Evolutionary conservation across 2,329 filamentous ascomycete species (phyloP), one percentile per base, ranked within the genome.

Genomic region (Colletotrichum phormii): DNA sequence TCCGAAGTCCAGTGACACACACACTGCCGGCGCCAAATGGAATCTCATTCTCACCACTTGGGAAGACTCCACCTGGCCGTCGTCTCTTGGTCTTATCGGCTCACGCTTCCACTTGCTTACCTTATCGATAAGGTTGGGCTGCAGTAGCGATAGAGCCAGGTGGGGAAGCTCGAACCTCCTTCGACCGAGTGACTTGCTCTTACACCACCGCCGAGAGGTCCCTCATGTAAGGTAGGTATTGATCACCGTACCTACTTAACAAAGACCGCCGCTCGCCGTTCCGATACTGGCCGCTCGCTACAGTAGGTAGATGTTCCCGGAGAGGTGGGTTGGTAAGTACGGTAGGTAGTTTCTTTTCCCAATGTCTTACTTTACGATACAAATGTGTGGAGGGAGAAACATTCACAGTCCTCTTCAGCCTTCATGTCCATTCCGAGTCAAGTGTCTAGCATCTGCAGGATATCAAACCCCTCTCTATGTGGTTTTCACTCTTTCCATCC

Each of bases 31-130:
- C 60, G 60, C 61, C 61, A 29, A 53, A 42, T 42, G 15, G 37
- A 18, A 42, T 29, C 26, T 29, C 26, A 29, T 24, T 26, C 37
- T 35, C 31, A 49, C 13, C 22, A 4, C 35, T 15, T 13, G 24
- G 15, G 26, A 58, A 53, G 22, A 22, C 18, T 18, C 54, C 63
- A 64, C 63, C 33, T 18, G 26, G 58, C 55, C 58, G n/a, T 5
- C n/a, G 55, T 35, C 53, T 55, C 49, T 46, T 18, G n/a, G 15
- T 49, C 63, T 61, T 61, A 71, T 66, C 46, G 63, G 42, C 63
- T 67, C 63, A 26, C 54, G 22, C 53, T 18, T 42, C 13, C 15
- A 42, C 13, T 31, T 46, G 33, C 51, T 6, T 18, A 49, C 4
- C 18, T 66, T 66, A 59, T 66, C 54, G 54, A 66, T 59, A 59